Base-by-base conservation (phyloP, 228 moss, liverwort and hornwort species). In the Sphagnum magellanicum region DNA sequence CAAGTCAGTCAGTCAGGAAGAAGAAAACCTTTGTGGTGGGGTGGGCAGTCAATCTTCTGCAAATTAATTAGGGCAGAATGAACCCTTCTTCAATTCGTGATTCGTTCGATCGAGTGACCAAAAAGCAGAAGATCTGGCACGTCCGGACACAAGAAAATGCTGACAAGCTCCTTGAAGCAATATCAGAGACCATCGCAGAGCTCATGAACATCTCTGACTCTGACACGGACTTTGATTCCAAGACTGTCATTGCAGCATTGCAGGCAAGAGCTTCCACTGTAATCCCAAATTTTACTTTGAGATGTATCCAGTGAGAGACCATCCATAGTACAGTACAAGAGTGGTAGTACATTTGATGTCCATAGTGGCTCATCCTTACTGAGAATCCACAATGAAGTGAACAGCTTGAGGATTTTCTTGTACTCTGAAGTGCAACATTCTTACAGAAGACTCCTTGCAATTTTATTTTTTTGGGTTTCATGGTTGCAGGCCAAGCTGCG, bases 51-150 rank as follows among this genome's bases (percentile, higher is more conserved):
- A 32, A 32, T 32, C 32, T 32, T 3, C 32, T 32, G 32, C 32
- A 32, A 32, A 32, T 32, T 32, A 32, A 32, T 32, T 32, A 67
- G 47, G 73, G 67, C 60, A 82, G 68, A 50, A 96, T 96, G 96
- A 91, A 92, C 79, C 77, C 92, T 51, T 77, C 88, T 59, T 89
- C 86, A 64, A 89, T 92, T 67, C 76, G 84, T 52, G 89, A 94
- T 74, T 89, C 88, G 13, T 91, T 91, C 49, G 89, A 94, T 74
- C 91, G 89, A 65, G 91, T 92, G 72, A 81, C 89, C 50, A 96
- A 96, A 87, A 96, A 96, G 75, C 92, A 96, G 59, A 96, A 92
- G 70, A 72, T 92, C 13, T 96, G 91, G 75, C 87, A 81, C 70
- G 88, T 81, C 32, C 92, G 88, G 81, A 92, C 91, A 8, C 88